Conservation (phyloP, 768 basidiomycete species). For the Xanthoconium stramineum region DNA sequence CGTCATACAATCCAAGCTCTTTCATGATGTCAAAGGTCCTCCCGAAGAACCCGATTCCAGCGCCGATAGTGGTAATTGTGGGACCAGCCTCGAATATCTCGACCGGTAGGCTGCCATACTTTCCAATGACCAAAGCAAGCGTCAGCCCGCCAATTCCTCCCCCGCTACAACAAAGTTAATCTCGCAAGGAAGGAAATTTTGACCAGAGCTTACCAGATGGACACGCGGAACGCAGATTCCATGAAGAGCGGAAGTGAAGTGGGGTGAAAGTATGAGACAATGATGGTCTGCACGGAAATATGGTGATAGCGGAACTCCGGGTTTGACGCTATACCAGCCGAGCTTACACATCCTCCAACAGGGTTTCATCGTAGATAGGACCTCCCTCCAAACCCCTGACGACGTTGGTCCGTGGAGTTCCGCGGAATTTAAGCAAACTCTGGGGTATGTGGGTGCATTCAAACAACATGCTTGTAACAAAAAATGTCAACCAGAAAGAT, state of each 20-base stretch:
- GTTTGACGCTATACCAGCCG: too few species aligned
- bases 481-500: too few species aligned
- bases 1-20: constrained; percentile 38
- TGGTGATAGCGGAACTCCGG: not conserved
- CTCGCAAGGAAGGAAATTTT: not conserved
- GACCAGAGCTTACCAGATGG: constrained; percentile 15
- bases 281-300: not conserved
- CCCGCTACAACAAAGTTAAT: constrained; percentile 24
- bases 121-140: constrained; percentile 30
- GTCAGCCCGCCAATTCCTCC: constrained; percentile 39
- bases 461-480: too few species aligned
- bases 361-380: not conserved
- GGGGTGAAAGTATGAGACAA: not conserved
- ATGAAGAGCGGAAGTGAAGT: not conserved
- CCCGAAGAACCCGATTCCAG: constrained; percentile 45
- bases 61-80: constrained; percentile 40
- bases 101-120: constrained; percentile 28
- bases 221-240: constrained; percentile 11
- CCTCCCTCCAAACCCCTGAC: too few species aligned
- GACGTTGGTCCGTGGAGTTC: too few species aligned
- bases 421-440: too few species aligned
- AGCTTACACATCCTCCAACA: not conserved
- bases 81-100: constrained; percentile 44
- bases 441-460: too few species aligned
- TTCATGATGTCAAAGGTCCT: constrained; percentile 43